Conservation (phyloP, 2,329 filamentous ascomycete species). For the Helicocarpus griseus region DNA sequence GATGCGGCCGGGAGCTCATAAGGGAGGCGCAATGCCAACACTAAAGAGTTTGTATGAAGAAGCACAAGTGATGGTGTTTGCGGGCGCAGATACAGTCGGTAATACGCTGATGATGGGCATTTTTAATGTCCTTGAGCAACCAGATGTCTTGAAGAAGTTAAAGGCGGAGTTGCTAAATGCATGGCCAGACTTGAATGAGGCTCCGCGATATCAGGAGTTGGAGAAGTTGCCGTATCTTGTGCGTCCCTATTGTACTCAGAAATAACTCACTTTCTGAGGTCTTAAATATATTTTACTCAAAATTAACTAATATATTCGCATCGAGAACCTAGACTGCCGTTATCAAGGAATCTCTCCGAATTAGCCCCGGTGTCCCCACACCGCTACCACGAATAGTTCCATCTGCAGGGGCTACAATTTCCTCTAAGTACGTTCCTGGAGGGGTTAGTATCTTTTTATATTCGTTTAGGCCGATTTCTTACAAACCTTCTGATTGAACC, state of each 20-base stretch:
- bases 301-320: no score
- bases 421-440: conserved; percentile 14
- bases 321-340: conserved; percentile 26
- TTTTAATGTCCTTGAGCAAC: conserved; percentile 31
- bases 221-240: conserved; percentile 28
- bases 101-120: conserved; percentile 33
- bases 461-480: neutral
- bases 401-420: conserved; percentile 14
- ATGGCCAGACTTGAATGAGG: conserved; percentile 27
- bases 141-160: conserved; percentile 24
- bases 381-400: conserved; percentile 21
- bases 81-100: conserved; percentile 37
- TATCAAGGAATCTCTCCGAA: conserved; percentile 32
- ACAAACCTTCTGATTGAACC: neutral
- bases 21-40: conserved; percentile 23
- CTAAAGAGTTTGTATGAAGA: conserved; percentile 34
- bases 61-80: conserved; percentile 38
- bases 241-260: no score
- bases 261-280: no score
- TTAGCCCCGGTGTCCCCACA: conserved; percentile 25
- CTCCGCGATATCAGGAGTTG: conserved; percentile 24
- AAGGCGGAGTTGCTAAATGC: conserved; percentile 27
- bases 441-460: conserved; percentile 13
- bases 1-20: conserved; percentile 21
- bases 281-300: no score